Conservation (phyloP, 2,329 filamentous ascomycete species). For the Chrysosporium keratinophilum region DNA sequence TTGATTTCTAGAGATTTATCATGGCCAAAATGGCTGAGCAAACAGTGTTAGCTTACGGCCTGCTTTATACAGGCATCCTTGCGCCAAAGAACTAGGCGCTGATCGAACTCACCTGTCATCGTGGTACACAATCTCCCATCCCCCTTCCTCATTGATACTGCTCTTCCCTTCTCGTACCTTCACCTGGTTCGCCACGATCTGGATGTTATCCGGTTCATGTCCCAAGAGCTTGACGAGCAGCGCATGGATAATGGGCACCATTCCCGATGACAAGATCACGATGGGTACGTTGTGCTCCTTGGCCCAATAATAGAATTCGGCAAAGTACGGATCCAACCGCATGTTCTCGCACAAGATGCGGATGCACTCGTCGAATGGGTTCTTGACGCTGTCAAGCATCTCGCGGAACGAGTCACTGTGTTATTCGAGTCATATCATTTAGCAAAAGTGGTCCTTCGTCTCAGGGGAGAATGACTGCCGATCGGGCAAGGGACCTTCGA, state of each 20-base stretch:
- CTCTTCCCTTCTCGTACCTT: constrained; percentile 54
- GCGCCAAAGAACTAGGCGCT: too few species aligned
- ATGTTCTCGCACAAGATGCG: constrained; percentile 69
- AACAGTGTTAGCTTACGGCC: background rate
- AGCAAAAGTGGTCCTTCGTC: background rate
- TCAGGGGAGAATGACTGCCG: background rate
- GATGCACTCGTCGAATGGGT: constrained; percentile 73
- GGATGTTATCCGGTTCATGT: constrained; percentile 64
- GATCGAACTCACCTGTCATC: constrained; percentile 56
- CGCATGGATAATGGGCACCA: constrained; percentile 82
- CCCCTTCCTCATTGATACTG: constrained; percentile 65
- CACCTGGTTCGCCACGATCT: constrained; percentile 85
- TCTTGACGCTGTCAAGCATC: constrained; percentile 81
- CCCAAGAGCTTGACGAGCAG: constrained; percentile 72
- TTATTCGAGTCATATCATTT: background rate
- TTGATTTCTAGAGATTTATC: constrained; percentile 90
- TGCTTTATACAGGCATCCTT: too few species aligned
- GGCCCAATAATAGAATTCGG: constrained; percentile 76
- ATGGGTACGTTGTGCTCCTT: constrained; percentile 75
- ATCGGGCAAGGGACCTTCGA: background rate
- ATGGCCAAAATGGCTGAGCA: constrained; percentile 68
- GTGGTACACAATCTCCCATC: constrained; percentile 81
- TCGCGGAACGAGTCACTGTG: constrained; percentile 68
- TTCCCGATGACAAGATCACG: constrained; percentile 83
- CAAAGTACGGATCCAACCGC: constrained; percentile 78